Percentiles rank a stretch among this genome's conserved stretches.
Conservation (phyloP, 2,329 filamentous ascomycete species). For the Ophiosphaerella herpotricha region DNA sequence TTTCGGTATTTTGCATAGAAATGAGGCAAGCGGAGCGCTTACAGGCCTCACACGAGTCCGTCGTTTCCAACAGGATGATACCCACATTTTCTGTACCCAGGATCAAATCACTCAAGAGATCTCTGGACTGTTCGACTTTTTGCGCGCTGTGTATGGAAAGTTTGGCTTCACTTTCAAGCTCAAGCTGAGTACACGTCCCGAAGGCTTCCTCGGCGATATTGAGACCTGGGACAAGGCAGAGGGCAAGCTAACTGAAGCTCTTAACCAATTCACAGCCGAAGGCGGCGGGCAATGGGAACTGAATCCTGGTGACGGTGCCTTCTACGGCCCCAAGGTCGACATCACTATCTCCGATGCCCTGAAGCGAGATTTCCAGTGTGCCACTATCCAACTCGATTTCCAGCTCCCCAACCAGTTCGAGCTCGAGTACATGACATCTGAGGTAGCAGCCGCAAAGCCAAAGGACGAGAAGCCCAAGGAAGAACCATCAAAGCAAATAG, state of each 20-base stretch:
- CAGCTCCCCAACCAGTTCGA: constrained; percentile 85
- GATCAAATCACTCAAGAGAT: constrained; percentile 80
- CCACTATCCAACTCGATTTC: constrained; percentile 94
- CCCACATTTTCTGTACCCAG: constrained; percentile 91
- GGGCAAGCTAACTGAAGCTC: constrained; percentile 73
- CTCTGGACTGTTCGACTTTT: constrained; percentile 82
- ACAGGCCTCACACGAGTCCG: constrained; percentile 89
- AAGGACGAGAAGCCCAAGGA: constrained; percentile 40
- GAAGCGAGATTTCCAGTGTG: constrained; percentile 82
- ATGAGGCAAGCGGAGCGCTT: constrained; percentile 91
- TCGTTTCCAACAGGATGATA: constrained; percentile 94
- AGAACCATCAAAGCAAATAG: constrained; percentile 32
- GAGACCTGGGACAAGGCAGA: constrained; percentile 91
- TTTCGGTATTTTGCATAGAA: constrained; percentile 92
- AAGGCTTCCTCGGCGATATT: constrained; percentile 85
- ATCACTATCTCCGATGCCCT: constrained; percentile 91
- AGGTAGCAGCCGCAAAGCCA: constrained; percentile 54
- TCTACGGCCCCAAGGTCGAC: constrained; percentile 98
- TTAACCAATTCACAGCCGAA: constrained; percentile 70
- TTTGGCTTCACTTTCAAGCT: constrained; percentile 91
- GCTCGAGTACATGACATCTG: constrained; percentile 80
- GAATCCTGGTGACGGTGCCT: constrained; percentile 93
- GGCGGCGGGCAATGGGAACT: constrained; percentile 78
- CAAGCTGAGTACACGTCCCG: constrained; percentile 87
- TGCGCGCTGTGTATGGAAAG: constrained; percentile 77